A percentile compares a stretch with the other conserved stretches of the same genome.
These are phyloP conservation scores for Drechslerella coelobrocha DNA, from an alignment of 2,329 filamentous ascomycete species.

Conservation along the genomic window DNA sequence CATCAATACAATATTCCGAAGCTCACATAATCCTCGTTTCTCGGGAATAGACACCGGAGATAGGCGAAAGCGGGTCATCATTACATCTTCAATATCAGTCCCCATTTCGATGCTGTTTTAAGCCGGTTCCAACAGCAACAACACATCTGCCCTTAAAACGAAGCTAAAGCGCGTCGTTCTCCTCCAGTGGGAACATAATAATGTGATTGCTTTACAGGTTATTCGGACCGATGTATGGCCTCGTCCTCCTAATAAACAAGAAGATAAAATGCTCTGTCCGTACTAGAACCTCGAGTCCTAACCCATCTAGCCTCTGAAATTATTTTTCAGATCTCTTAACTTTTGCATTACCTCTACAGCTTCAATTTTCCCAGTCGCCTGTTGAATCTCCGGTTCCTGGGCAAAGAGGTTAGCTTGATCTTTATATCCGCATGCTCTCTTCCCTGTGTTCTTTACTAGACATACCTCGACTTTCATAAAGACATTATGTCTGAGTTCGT, in stretches of 20 bases:
- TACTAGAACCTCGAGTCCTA: too few species aligned
- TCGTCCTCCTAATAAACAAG: too few species aligned
- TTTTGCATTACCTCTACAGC: conserved; percentile 84
- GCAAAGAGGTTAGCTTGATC: conserved; percentile 1
- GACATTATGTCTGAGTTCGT: conserved; percentile 96
- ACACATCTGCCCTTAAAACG: conserved; percentile 36
- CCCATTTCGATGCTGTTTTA: conserved; percentile 15
- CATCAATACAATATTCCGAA: not conserved
- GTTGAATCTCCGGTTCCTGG: conserved; percentile 81
- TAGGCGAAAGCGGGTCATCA: conserved; percentile 23
- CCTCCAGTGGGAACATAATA: too few species aligned
- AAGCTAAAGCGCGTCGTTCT: too few species aligned
- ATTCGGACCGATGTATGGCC: not conserved
- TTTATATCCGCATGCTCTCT: not conserved
- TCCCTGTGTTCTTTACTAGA: conserved; percentile 34
- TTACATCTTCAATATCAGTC: not conserved
- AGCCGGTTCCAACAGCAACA: conserved; percentile 48
- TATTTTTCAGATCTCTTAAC: conserved; percentile 88
- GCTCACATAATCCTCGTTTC: not conserved
- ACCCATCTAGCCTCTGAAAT: conserved; percentile 22
- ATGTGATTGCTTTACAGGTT: not conserved
- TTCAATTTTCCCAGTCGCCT: conserved; percentile 79
- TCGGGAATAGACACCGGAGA: conserved; percentile 41
- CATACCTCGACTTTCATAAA: conserved; percentile 88
- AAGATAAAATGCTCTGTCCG: too few species aligned